Evolutionary conservation across 345 rosid species (phyloP).

Genomic region (Pugionium dolabratum): DNA sequence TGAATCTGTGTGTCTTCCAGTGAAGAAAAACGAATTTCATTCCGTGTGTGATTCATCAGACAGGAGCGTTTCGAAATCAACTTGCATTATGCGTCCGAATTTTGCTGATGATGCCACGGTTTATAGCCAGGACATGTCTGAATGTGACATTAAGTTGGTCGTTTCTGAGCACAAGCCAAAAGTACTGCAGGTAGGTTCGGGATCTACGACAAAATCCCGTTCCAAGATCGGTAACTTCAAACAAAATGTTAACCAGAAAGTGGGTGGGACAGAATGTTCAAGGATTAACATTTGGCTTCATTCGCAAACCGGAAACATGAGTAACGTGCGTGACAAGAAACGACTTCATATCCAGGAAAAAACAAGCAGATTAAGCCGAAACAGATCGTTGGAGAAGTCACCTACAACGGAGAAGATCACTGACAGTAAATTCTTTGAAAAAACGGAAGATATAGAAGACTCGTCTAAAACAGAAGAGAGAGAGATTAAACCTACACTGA

Average conservation of each 20-base stretch:
- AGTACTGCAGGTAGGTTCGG: neutral
- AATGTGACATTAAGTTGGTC: conserved; percentile 50
- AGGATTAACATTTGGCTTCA: conserved; percentile 55
- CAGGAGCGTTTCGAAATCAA: conserved; percentile 53
- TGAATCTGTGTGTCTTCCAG: conserved; percentile 57
- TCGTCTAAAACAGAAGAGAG: conserved; percentile 28
- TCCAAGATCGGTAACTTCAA: conserved; percentile 27
- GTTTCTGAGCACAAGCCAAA: conserved; percentile 40
- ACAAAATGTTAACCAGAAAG: conserved; percentile 24
- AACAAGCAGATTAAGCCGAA: neutral
- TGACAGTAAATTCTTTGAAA: conserved; percentile 10
- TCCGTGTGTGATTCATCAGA: conserved; percentile 51
- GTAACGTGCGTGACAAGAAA: conserved; percentile 40
- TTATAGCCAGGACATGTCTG: conserved; percentile 58
- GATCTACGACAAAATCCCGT: conserved; percentile 21
- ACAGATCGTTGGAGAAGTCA: conserved; percentile 5
- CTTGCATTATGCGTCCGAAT: conserved; percentile 46
- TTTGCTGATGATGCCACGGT: conserved; percentile 52
- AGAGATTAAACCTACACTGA: conserved; percentile 7
- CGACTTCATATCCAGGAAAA: conserved; percentile 7
- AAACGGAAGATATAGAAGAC: conserved; percentile 31
- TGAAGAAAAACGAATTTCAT: conserved; percentile 34
- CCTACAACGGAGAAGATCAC: neutral
- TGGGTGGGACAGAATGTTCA: conserved; percentile 28
- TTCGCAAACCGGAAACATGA: conserved; percentile 39